These are phyloP conservation scores for Phytophthora sp. DNA, from an alignment of 352 stramenopile genomes.

Conservation along the genomic window DNA sequence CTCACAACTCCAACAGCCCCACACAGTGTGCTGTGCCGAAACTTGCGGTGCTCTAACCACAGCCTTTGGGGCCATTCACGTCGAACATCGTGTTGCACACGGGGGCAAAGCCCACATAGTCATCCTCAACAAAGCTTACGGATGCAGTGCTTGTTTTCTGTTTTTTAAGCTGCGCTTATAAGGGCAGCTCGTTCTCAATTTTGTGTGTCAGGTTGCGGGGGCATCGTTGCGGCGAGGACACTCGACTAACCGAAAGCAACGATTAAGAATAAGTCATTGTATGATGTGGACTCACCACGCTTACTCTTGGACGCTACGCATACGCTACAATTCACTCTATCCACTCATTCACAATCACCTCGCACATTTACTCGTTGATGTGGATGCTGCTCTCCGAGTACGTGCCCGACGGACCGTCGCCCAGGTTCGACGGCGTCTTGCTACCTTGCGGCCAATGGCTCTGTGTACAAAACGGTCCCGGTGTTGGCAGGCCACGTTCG, in stretches of 20 bases:
- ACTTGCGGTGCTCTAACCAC: too few species aligned
- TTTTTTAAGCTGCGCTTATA: background rate
- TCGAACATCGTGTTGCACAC: background rate
- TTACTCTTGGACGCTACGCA: background rate
- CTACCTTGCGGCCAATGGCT: constrained; percentile 27
- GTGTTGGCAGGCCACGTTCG: background rate
- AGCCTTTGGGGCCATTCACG: background rate
- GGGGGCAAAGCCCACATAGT: background rate
- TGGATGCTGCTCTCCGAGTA: constrained; percentile 29
- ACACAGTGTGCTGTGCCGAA: background rate
- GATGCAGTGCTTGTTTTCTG: constrained; percentile 4
- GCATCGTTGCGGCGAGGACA: too few species aligned
- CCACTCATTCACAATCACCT: background rate
- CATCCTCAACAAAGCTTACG: background rate
- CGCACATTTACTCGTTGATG: constrained; percentile 6
- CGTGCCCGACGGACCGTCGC: constrained; percentile 21
- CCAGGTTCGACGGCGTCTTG: constrained; percentile 20
- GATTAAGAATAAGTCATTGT: too few species aligned
- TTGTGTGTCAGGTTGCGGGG: too few species aligned
- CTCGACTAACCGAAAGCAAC: background rate
- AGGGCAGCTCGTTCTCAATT: background rate
- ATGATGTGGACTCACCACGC: too few species aligned
- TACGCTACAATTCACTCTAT: background rate
- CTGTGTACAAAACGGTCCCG: background rate
- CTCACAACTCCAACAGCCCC: too few species aligned